Evolutionary conservation across 495 filamentous ascomycete genomes (phyloP), one percentile per base, ranked within the genome.

Genomic region (Tuber magnatum): DNA sequence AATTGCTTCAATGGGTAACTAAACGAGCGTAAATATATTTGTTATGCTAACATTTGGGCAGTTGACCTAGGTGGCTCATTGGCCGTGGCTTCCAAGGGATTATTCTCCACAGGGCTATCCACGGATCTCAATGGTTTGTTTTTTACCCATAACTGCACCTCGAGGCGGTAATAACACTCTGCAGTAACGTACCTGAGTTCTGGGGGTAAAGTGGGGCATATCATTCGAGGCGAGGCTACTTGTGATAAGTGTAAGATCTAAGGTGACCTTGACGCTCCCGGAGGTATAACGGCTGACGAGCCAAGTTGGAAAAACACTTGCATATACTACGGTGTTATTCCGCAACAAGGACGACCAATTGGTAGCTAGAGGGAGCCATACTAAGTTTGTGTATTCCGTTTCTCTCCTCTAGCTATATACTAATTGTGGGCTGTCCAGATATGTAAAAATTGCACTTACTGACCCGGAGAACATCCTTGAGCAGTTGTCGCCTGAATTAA

Each of bases 21-120:
- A 41, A 61, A 41, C 2, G 44, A 71, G 20, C 8, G 40, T 42
- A 12, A 9, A n/a, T 48, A 22, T 42, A 48, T 24, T 32, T 24
- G 18, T 28, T 32, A 32, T 48, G 70, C 75, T 82, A 28, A 76
- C 72, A 74, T 73, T 61, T 76, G 28, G 35, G 72, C 22, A 91
- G 94, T 97, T 68, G 95, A 99, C 80, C 87, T 98, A 0, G 95
- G 95, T 6, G 95, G 95, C 28, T 97, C 93, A 14, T 86, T 99
- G 32, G 95, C 94, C 8, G 94, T 99, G 41, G 94, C 95, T 40
- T 97, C 95, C 3, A 89, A 89, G 77, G 95, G 95, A 0, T 85
- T 97, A 1, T 97, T 90, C 80, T 88, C 92, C 38, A 99, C 95
- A 0, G 95, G 95, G 12, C 94, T 99, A 9, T 94, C 93, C 0